Base-by-base conservation (phyloP, 768 basidiomycete genomes). In the Podaxis carcinomalis region DNA sequence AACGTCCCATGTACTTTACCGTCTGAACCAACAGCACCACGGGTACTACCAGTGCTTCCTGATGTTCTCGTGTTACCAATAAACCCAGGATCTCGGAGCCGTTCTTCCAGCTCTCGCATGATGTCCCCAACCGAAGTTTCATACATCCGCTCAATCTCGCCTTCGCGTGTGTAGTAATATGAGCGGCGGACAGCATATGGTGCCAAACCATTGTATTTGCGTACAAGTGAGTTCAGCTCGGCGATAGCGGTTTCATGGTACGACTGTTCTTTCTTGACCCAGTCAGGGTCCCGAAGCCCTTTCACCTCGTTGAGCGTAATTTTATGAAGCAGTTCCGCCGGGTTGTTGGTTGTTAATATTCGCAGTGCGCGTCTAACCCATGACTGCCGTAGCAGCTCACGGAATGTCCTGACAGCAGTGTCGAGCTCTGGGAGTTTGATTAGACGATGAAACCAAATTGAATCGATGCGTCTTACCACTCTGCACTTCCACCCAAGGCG, bases 401-500 rank as follows among this genome's bases (percentile, higher is more conserved):
- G 85, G 73, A 93, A 93, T 2, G 82, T 75, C 4, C 68, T 68
- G 1, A 88, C 72, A 0, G 89, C 79, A 0, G 73, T 70, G 40
- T 94, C 92, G 21, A 94, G 80, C 63, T 91, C 90, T 89, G 67
- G 23, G 47, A 46, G 19, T 7, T 23, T 49, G 3, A 44, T 49
- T 5, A 23, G 5, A 5, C 28, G 13, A 25, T 44, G 32, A 14
- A 9, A 36, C n/a, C 3, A 36, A 1, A 27, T 47, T 32, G 23
- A 25, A 36, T 0, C 19, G 13, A 19, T 6, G 14, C n/a, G 28
- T 70, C 82, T 50, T 63, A 85, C 88, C 88, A 59, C 78, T 76
- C 71, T 93, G 92, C 36, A 92, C 67, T 73, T 94, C 92, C 1
- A 94, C 86, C 92, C 93, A 95, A 3, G 90, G 88, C 32, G 92